A percentile compares a stretch with the other conserved stretches of the same genome.
Conservation (phyloP, 805 yeast species). For the Zygosaccharomyces rouxii region DNA sequence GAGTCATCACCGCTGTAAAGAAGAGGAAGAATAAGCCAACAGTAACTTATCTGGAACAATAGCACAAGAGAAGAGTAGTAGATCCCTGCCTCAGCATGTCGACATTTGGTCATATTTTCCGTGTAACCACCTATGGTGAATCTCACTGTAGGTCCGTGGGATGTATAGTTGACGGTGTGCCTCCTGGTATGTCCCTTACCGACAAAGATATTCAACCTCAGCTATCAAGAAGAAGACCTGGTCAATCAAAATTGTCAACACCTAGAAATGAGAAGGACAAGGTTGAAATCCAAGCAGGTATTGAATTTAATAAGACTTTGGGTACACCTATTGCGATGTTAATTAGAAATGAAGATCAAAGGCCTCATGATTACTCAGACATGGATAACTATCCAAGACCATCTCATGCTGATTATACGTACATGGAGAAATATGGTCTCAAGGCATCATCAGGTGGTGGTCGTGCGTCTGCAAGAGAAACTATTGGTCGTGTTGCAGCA, state of each 20-base stretch:
- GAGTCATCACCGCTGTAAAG: neutral
- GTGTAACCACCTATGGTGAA: constrained; percentile 95
- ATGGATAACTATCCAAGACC: constrained; percentile 97
- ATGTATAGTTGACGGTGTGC: constrained; percentile 96
- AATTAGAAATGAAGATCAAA: constrained; percentile 89
- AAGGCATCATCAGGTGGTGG: constrained; percentile 98
- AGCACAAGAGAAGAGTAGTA: neutral
- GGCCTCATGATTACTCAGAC: constrained; percentile 94
- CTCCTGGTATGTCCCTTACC: constrained; percentile 83
- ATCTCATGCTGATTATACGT: constrained; percentile 95
- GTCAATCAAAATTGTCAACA: constrained; percentile 86
- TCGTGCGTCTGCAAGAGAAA: constrained; percentile 93
- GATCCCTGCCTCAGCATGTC: constrained; percentile 45
- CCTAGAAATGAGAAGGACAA: constrained; percentile 94
- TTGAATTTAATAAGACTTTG: constrained; percentile 82
- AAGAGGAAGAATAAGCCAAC: too few species aligned
- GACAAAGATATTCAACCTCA: constrained; percentile 94
- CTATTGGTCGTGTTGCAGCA: constrained; percentile 98
- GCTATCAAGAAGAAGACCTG: constrained; percentile 94
- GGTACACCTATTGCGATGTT: constrained; percentile 97
- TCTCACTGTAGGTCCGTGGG: constrained; percentile 97
- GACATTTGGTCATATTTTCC: constrained; percentile 57
- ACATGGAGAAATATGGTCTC: constrained; percentile 81
- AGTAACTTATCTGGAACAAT: too few species aligned
- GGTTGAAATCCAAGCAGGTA: constrained; percentile 91